A percentile compares a stretch with the other conserved stretches of the same genome.
phyloP scores from a whole-genome alignment of 441 rosid genomes.

The Pelargonium citronellum region DNA sequence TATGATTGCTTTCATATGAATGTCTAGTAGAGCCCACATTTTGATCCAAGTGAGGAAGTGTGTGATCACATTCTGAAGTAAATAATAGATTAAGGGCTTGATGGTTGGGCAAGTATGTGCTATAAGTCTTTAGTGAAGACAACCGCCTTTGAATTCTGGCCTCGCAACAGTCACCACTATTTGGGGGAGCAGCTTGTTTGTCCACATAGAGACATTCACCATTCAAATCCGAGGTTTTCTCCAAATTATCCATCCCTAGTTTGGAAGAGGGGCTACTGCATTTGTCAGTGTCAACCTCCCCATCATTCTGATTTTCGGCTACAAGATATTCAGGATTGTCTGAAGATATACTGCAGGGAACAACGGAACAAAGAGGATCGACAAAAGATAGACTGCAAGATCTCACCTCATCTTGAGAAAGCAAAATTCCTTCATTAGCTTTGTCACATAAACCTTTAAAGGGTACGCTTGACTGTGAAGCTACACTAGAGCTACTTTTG shows the following conservation, averaged over 20 bases:
- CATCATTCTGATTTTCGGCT: slow-evolving; percentile 25
- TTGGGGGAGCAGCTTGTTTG: slow-evolving; percentile 18
- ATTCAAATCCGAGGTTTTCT: slow-evolving; percentile 18
- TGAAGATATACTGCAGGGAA: slow-evolving; percentile 56
- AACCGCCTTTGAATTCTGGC: slow-evolving; percentile 30
- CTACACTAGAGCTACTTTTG: slow-evolving; percentile 23
- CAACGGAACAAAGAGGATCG: slow-evolving; percentile 71
- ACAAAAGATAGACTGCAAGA: slow-evolving; percentile 34
- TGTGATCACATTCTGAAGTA: slow-evolving; percentile 15
- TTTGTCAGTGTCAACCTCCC: slow-evolving; percentile 28
- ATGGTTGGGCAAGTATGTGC: slow-evolving; percentile 26
- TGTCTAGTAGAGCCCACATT: slow-evolving; percentile 14
- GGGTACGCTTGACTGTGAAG: slow-evolving; percentile 35
- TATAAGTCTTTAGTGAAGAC: slow-evolving; percentile 37
- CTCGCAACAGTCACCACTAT: slow-evolving; percentile 20
- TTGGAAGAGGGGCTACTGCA: slow-evolving; percentile 19
- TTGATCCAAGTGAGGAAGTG: slow-evolving; percentile 18
- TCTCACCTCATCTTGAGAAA: slow-evolving; percentile 38
- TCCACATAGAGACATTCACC: slow-evolving; percentile 17
- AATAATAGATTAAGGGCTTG: slow-evolving; percentile 19
- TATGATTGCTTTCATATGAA: slow-evolving; percentile 14
- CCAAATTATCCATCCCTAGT: slow-evolving; percentile 22
- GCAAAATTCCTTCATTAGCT: slow-evolving; percentile 26
- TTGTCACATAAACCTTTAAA: slow-evolving; percentile 30
- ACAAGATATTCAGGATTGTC: slow-evolving; percentile 27